These are phyloP conservation scores for Agrocybe pediades DNA, from an alignment of 768 basidiomycete species.

Conservation along the genomic window DNA sequence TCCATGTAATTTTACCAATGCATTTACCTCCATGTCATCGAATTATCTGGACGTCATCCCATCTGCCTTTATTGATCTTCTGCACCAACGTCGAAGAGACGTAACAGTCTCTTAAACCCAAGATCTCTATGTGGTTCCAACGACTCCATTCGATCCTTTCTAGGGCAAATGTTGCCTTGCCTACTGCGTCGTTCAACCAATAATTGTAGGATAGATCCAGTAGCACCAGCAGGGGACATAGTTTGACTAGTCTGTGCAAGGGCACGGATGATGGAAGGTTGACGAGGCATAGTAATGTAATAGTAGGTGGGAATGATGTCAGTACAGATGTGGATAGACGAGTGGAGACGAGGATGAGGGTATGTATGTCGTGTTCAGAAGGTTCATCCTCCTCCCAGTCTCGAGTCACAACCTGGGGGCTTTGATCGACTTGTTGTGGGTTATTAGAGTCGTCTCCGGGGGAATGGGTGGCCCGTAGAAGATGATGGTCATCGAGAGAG, in stretches of 20 bases:
- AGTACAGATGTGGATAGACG: constrained; percentile 45
- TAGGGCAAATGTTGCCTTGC: constrained; percentile 36
- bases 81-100: constrained; percentile 41
- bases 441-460: background rate
- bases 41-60: constrained; percentile 54
- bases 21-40: background rate
- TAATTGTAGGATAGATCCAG: constrained; percentile 71
- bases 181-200: constrained; percentile 35
- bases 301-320: constrained; percentile 59
- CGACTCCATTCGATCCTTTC: constrained; percentile 60
- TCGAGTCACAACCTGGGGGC: constrained; percentile 13
- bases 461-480: constrained; percentile 20
- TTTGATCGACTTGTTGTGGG: background rate
- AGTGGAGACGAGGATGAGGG: constrained; percentile 53
- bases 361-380: constrained; percentile 36
- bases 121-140: constrained; percentile 51
- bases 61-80: constrained; percentile 60
- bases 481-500: constrained; percentile 42
- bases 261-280: constrained; percentile 48
- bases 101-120: constrained; percentile 59
- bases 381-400: constrained; percentile 51
- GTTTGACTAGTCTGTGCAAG: constrained; percentile 55
- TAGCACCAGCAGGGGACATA: constrained; percentile 62
- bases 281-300: constrained; percentile 64
- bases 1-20: background rate